Percentiles rank a stretch among this genome's conserved stretches.
Conservation (phyloP, 257 asterid genomes). For the Leptodermis oblonga region DNA sequence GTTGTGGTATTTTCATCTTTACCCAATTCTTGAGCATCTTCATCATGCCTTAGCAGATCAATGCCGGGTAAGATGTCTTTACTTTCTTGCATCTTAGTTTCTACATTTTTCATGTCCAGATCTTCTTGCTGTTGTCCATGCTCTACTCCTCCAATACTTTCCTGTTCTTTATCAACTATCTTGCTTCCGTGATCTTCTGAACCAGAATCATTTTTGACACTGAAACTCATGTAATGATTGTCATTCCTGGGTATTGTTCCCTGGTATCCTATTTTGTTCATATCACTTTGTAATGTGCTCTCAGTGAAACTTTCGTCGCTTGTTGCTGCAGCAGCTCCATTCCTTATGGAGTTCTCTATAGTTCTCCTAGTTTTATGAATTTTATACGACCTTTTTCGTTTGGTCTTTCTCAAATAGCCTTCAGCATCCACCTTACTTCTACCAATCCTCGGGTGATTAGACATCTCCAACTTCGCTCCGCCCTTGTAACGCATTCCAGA, state of each 20-base stretch:
- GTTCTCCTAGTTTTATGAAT: constrained; percentile 17
- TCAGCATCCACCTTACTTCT: constrained; percentile 18
- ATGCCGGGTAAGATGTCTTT: constrained; percentile 14
- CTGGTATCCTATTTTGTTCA: neutral
- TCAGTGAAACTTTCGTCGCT: constrained; percentile 3
- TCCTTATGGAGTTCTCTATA: constrained; percentile 13
- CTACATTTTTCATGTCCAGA: neutral
- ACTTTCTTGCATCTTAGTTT: constrained; percentile 4
- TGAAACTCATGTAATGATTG: neutral
- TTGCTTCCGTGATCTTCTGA: constrained; percentile 5
- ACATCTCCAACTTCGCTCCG: constrained; percentile 30
- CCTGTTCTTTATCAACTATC: constrained; percentile 12
- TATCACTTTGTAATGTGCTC: constrained; percentile 9
- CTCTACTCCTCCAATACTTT: neutral
- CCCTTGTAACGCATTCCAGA: constrained; percentile 12
- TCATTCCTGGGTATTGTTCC: neutral
- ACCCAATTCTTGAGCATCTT: constrained; percentile 10
- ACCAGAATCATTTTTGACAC: constrained; percentile 11
- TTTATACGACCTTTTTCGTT: constrained; percentile 39
- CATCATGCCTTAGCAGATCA: constrained; percentile 2
- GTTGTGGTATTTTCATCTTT: constrained; percentile 12
- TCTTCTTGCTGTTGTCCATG: constrained; percentile 15
- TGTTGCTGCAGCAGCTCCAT: constrained; percentile 14
- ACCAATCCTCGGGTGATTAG: constrained; percentile 15
- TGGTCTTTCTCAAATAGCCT: constrained; percentile 25